A percentile compares a stretch with the other conserved stretches of the same genome.
These are phyloP conservation scores for Amphichorda felina DNA, from an alignment of 2,329 filamentous ascomycete species.

Conservation along the genomic window DNA sequence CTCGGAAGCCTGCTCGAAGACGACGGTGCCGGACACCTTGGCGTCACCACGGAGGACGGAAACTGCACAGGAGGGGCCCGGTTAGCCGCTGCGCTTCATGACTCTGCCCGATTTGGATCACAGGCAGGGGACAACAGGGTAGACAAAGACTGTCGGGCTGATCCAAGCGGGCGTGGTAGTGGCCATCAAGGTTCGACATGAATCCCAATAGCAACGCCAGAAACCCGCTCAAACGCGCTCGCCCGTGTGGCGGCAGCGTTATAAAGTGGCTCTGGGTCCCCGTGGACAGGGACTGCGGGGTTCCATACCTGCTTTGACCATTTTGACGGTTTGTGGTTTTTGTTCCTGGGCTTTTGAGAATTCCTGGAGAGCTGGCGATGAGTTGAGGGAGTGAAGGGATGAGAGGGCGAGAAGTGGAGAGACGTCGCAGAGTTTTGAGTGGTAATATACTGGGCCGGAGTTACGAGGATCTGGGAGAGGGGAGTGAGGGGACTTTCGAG, in stretches of 20 bases:
- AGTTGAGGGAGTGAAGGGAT: background rate
- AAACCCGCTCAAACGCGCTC: constrained; percentile 51
- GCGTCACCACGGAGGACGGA: constrained; percentile 96
- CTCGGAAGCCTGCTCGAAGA: constrained; percentile 88
- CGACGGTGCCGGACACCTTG: constrained; percentile 85
- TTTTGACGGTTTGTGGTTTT: constrained; percentile 53
- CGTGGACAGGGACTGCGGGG: constrained; percentile 5
- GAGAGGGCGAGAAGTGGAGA: constrained; percentile 1
- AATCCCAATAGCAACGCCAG: constrained; percentile 7
- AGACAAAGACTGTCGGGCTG: background rate
- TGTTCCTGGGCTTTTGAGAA: constrained; percentile 7
- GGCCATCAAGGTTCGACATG: constrained; percentile 3
- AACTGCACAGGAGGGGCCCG: constrained; percentile 41
- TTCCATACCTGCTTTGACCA: constrained; percentile 93
- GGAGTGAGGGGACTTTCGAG: background rate
- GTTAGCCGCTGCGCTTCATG: constrained; percentile 1
- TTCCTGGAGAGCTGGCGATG: background rate
- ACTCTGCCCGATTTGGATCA: background rate
- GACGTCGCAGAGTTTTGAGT: constrained; percentile 2
- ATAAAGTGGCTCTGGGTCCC: constrained; percentile 10
- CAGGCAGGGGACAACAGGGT: background rate
- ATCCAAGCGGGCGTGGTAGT: background rate
- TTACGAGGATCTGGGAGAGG: constrained; percentile 2
- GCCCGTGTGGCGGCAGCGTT: constrained; percentile 10
- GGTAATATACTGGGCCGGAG: constrained; percentile 2